Evolutionary conservation across 495 filamentous ascomycete species (phyloP), one percentile per base, ranked within the genome.

Genomic region (Hyaloscypha finlandica): DNA sequence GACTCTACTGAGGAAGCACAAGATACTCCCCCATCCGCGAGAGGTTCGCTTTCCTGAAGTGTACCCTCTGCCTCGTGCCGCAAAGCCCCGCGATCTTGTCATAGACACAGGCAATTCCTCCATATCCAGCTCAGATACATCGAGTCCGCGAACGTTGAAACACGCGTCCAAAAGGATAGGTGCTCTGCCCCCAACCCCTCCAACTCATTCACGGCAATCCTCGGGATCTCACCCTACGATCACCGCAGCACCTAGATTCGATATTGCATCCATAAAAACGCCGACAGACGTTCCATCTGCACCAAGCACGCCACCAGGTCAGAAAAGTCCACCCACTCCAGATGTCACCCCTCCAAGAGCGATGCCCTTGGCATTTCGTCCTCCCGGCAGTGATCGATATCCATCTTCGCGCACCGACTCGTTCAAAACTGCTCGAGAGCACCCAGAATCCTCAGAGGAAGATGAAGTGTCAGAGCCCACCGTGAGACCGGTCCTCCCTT

Each of bases 381-480:
- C 81, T 31, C 59, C 61, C 29, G 16, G 78, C 6, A 72, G 61
- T 60, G 78, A 81, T 68, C 79, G 83, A 37, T 77, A 78, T 45
- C 80, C 80, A 16, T 81, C 82, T 8, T 48, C 89, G 53, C 85
- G 87, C 20, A 81, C 87, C 25, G 88, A 92, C 33, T 93, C 90
- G 4, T 94, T 92, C 70, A 86, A 80, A 65, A 94, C 91, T 0
- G 90, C 91, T 14, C 81, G 77, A 29, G 91, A 94, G 74, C 76
- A 80, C 42, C 84, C 80, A 11, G 79, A 83, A 29, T 86, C 84
- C 3, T 87, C 88, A 0, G 89, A 90, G 63, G 86, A 84, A 39
- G 89, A 90, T 63, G 69, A 71, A 29, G 55, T 52, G 58, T 76
- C 22, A 29, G 53, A 31, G 8, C 29, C 76, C 32, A 85, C 84